Evolutionary conservation across 1,284 basidiomycete genomes (phyloP), one percentile per base, ranked within the genome.

Genomic region (Cutaneotrichosporon mucoides): DNA sequence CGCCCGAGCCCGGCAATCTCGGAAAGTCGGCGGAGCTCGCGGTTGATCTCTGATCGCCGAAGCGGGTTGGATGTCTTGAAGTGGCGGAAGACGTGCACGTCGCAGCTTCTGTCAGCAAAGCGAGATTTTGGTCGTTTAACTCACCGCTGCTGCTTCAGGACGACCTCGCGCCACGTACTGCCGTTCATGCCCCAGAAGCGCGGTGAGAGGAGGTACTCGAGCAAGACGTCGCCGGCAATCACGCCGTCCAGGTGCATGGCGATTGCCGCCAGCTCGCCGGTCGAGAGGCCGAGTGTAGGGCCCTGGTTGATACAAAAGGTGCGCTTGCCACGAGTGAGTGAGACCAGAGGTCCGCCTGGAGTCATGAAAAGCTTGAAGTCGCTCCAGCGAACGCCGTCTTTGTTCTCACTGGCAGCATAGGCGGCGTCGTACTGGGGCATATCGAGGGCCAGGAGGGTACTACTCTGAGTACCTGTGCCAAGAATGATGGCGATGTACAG

Each of bases 401-500:
- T 47, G 9, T 11, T 6, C 5, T 38, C 35, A 3, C 15, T 24
- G 5, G 38, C 16, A 2, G 10, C 35, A 36, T 38, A 47, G 7
- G 36, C 44, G 9, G 9, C 15, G 53, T 45, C 36, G 44, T 24
- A 42, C 10, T 47, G 33, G 9, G 53, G 53, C 8, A 55, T 11
- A 2, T 42, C 53, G 9, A n/a, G 12, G 6, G 53, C 42, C 34
- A 55, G 45, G 10, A 55, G 6, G 35, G 6, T 7, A 7, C 35
- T 10, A 43, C 53, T 55, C n/a, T 42, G 35, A 8, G 44, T 16
- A 13, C 44, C 53, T n/a, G 53, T 55, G 15, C 42, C 53, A 36
- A 55, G 53, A 12, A 46, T 45, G 35, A 55, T 43, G 15, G 53
- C 35, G 24, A 55, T 47, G 53, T 36, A 55, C 10, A 55, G 53